These are phyloP conservation scores for Diaporthe ampelina DNA, from an alignment of 2,329 filamentous ascomycete genomes.

Conservation along the genomic window DNA sequence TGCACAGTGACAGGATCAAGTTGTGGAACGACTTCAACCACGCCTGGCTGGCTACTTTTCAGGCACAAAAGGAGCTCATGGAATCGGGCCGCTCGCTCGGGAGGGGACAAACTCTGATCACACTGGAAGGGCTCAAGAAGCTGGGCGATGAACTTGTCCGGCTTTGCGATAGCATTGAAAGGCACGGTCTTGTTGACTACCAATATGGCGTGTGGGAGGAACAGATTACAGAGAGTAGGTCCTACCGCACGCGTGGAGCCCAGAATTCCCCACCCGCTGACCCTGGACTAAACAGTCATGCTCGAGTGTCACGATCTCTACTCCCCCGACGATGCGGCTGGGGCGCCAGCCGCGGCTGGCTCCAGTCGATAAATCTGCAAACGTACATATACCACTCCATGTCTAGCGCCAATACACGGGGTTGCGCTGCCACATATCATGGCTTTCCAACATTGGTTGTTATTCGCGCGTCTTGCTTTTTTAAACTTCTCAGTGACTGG, in stretches of 20 bases:
- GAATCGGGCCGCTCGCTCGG: constrained; percentile 70
- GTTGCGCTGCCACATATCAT: constrained; percentile 22
- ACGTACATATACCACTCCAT: constrained; percentile 16
- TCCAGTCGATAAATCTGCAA: constrained; percentile 23
- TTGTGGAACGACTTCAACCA: constrained; percentile 97
- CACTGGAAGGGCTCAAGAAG: constrained; percentile 77
- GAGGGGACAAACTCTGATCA: constrained; percentile 74
- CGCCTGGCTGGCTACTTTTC: constrained; percentile 87
- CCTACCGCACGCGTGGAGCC: constrained; percentile 11
- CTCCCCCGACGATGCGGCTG: constrained; percentile 30
- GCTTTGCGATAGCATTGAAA: constrained; percentile 88
- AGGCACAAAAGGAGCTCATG: constrained; percentile 85
- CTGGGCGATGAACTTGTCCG: constrained; percentile 87
- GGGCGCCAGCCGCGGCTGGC: constrained; percentile 8
- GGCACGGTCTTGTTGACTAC: constrained; percentile 95
- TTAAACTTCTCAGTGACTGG: constrained; percentile 11
- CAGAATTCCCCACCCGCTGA: constrained; percentile 28
- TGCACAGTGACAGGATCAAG: constrained; percentile 82
- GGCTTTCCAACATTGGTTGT: constrained; percentile 19
- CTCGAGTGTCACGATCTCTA: constrained; percentile 51
- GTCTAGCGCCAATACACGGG: constrained; percentile 38
- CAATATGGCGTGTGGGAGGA: constrained; percentile 98
- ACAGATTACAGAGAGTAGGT: constrained; percentile 85
- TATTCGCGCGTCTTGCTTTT: constrained; percentile 22
- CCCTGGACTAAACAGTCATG: constrained; percentile 46